Evolutionary conservation across 148 eudicot genomes (phyloP).

Genomic region (Pharnaceum exiguum): DNA sequence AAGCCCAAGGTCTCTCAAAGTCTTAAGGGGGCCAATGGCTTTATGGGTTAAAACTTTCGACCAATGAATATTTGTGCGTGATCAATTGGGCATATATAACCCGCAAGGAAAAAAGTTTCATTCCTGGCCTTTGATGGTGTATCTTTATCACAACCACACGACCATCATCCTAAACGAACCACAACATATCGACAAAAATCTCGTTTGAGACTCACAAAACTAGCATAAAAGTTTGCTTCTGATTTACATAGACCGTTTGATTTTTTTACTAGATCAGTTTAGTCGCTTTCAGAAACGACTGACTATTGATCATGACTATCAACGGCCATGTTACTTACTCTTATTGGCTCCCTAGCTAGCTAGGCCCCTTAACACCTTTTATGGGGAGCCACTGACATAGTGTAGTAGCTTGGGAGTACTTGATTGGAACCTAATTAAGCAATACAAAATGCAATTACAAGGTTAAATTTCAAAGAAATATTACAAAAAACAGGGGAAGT

Average conservation of each 20-base stretch:
- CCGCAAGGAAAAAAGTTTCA: not conserved
- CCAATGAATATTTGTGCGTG: not conserved
- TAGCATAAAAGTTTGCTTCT: not conserved
- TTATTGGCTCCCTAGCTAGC: too few relatives aligned
- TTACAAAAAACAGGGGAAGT: too few relatives aligned
- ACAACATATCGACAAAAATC: not conserved
- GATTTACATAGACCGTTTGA: not conserved
- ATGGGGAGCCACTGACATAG: too few relatives aligned
- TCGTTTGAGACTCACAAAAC: not conserved
- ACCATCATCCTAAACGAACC: slow-evolving; percentile 11
- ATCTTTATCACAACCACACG: slow-evolving; percentile 22
- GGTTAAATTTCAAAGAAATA: too few relatives aligned
- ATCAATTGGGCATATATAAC: not conserved
- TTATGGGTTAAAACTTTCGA: not conserved
- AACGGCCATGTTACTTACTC: too few relatives aligned
- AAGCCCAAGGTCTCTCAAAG: slow-evolving; percentile 10
- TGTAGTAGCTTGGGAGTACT: too few relatives aligned
- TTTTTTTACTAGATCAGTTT: not conserved
- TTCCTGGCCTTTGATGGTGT: slow-evolving; percentile 25
- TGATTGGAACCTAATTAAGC: too few relatives aligned
- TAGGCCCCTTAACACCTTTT: too few relatives aligned
- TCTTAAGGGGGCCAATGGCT: not conserved
- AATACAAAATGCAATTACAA: too few relatives aligned
- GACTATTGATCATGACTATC: too few relatives aligned
- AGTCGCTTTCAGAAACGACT: too few relatives aligned